Evolutionary conservation across 2,329 filamentous ascomycete genomes (phyloP).

Genomic region (Colletotrichum aenigma): DNA sequence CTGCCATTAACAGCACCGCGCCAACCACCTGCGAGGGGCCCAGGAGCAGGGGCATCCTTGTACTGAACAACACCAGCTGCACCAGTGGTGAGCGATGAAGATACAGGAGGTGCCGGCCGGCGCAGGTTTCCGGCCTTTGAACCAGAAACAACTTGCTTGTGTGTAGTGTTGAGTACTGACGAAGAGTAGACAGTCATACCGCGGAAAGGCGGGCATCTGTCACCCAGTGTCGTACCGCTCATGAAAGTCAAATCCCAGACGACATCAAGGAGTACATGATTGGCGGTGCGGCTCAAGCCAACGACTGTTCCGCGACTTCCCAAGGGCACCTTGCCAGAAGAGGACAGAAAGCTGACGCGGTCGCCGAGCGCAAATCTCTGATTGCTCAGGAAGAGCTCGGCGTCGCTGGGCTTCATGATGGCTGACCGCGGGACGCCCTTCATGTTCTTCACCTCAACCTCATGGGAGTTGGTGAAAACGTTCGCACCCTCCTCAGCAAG

Average conservation of each 20-base stretch:
- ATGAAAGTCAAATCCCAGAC: conserved; percentile 96
- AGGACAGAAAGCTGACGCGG: conserved; percentile 89
- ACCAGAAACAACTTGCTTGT: conserved; percentile 78
- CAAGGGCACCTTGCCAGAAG: conserved; percentile 93
- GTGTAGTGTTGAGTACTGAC: conserved; percentile 86
- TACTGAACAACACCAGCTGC: conserved; percentile 67
- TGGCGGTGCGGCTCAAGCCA: conserved; percentile 87
- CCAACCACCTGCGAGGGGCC: conserved; percentile 60
- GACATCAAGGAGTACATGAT: conserved; percentile 83
- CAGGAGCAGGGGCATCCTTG: conserved; percentile 58
- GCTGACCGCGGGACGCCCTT: conserved; percentile 84
- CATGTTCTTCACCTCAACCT: conserved; percentile 70
- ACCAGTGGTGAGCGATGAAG: conserved; percentile 53
- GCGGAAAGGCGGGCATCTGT: conserved; percentile 89
- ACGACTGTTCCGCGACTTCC: conserved; percentile 92
- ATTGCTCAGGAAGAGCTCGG: conserved; percentile 88
- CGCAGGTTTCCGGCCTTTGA: conserved; percentile 64
- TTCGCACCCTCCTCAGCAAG: conserved; percentile 80
- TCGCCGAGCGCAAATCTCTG: conserved; percentile 87
- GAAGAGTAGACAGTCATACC: conserved; percentile 89
- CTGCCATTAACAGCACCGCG: conserved; percentile 57
- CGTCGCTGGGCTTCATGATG: conserved; percentile 90
- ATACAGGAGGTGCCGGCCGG: conserved; percentile 47
- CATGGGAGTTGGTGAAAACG: conserved; percentile 54
- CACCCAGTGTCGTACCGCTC: conserved; percentile 91